Base-by-base conservation (phyloP, 164 flowering plant species). In the Magnolia officinalis region DNA sequence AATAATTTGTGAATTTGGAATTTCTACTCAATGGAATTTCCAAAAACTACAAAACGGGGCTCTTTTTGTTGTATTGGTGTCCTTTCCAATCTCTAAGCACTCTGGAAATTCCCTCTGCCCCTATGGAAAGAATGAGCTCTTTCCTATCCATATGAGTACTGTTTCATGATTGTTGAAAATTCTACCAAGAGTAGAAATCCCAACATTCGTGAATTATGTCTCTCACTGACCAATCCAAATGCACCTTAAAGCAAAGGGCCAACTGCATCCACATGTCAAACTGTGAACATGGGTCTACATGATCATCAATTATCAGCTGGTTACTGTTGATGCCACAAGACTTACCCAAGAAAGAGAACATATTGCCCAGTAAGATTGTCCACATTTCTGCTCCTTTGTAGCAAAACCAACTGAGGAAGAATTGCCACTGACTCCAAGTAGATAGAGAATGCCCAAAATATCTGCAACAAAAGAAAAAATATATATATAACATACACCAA, bases 371-470 rank as follows among this genome's bases (percentile, higher is more conserved):
- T 88, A 61, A 92, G 83, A 79, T 95, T 95, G 83, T 95, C 98
- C 29, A 95, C 94, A 82, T 95, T 95, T 76, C 97, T 91, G 82
- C 95, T 91, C 77, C 96, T 81, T 66, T 92, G 98, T 45, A 95
- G 85, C 84, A 94, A 79, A 75, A 94, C 96, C 70, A 95, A 78
- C 85, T 95, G 98, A 3, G 97, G 98, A 79, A 95, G 92, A 83
- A 95, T 95, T 8, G 97, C 92, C 75, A 92, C 92, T 26, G 98
- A 97, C 84, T 95, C 98, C 88, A 95, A 84, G 85, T 90, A 95
- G 76, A 95, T 85, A 24, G 98, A 95, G 78, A 95, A 95, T 81
- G 98, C 93, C 98, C 98, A 95, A 64, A 88, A 80, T 65, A 95
- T 72, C 98, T 95, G 87, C 61, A 83, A 67, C 26, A n/a, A 55